Conservation (phyloP, 371 early-diverging fungal species). For the Conidiobolus incongruus region DNA sequence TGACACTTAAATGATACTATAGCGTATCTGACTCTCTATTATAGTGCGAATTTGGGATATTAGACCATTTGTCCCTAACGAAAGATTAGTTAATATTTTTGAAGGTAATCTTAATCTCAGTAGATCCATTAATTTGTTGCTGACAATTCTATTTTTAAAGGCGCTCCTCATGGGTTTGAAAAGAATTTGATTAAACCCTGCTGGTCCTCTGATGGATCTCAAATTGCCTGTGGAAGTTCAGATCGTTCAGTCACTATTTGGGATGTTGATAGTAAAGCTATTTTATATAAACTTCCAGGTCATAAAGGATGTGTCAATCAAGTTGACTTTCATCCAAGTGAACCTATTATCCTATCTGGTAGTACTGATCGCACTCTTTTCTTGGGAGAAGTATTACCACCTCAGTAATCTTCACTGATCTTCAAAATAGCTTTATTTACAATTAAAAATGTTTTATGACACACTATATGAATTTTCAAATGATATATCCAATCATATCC, state of each 20-base stretch:
- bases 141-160: too few species aligned
- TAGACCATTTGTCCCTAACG: slow-evolving; percentile 56
- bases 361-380: slow-evolving; percentile 75
- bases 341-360: slow-evolving; percentile 65
- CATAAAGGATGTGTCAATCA: slow-evolving; percentile 93
- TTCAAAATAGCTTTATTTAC: too few species aligned
- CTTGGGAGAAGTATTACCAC: slow-evolving; percentile 67
- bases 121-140: too few species aligned
- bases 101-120: slow-evolving; percentile 25
- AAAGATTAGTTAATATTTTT: slow-evolving; percentile 36
- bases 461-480: too few species aligned
- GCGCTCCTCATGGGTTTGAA: slow-evolving; percentile 87
- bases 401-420: too few species aligned
- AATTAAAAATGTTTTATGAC: too few species aligned
- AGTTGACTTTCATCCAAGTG: slow-evolving; percentile 85
- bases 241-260: slow-evolving; percentile 91
- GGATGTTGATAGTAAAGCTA: slow-evolving; percentile 60
- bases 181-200: slow-evolving; percentile 75
- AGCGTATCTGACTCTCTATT: neutral
- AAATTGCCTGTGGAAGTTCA: slow-evolving; percentile 75
- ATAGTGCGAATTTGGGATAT: slow-evolving; percentile 80
- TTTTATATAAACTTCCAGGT: slow-evolving; percentile 86
- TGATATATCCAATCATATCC: too few species aligned
- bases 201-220: slow-evolving; percentile 75
- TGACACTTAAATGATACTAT: neutral